phyloP scores from a whole-genome alignment of 768 basidiomycete species.

The Cystobasidium ongulense region DNA sequence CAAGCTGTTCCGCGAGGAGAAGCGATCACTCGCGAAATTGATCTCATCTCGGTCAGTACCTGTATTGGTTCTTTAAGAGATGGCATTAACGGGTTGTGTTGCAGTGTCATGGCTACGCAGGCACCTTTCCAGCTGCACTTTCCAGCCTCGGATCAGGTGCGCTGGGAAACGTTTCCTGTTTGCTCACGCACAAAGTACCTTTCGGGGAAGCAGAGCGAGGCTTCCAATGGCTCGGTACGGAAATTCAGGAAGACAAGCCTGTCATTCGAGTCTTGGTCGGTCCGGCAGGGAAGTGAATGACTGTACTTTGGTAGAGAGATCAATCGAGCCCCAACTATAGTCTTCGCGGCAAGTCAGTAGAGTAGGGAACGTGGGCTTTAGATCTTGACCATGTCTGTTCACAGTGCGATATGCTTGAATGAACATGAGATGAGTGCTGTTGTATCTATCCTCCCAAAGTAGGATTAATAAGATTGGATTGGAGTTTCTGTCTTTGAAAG shows the following conservation, averaged over 20 bases:
- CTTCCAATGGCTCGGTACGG: not conserved
- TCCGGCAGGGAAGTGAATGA: not conserved
- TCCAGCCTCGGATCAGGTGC: conserved; percentile 1
- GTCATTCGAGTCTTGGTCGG: not conserved
- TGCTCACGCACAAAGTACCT: not conserved
- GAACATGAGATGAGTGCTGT: too few species aligned
- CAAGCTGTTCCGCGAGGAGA: not conserved
- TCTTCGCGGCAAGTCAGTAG: too few species aligned
- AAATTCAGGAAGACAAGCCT: not conserved
- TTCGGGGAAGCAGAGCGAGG: not conserved
- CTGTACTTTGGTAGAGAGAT: not conserved
- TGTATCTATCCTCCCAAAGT: too few species aligned
- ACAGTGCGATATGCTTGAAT: too few species aligned
- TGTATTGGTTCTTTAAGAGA: too few species aligned
- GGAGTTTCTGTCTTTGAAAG: too few species aligned
- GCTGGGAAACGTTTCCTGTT: not conserved
- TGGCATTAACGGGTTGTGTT: too few species aligned
- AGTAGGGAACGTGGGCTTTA: too few species aligned
- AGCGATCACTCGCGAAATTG: conserved; percentile 2
- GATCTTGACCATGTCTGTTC: too few species aligned
- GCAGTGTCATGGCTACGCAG: conserved; percentile 8
- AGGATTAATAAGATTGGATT: too few species aligned
- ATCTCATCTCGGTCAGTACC: not conserved
- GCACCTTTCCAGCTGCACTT: not conserved
- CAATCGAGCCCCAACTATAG: too few species aligned